Base-by-base conservation (phyloP, 1,139 yeast species). In the Candida frijolesensis region DNA sequence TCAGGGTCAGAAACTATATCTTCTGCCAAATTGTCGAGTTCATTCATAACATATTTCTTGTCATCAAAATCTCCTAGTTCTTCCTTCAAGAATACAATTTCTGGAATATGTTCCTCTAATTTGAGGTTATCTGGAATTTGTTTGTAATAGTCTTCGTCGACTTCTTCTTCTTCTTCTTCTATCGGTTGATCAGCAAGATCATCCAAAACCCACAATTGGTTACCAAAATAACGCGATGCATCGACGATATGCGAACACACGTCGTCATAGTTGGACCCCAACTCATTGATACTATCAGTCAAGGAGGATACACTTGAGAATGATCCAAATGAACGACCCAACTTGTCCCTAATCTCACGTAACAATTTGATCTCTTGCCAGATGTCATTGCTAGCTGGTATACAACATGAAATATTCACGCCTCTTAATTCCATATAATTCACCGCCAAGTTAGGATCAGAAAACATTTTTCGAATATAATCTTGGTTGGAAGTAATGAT, bases 351-450 rank as follows among this genome's bases (percentile, higher is more conserved):
- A 7, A 35, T 35, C 5, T 11, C 34, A 5, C 14, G 34, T 5
- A 30, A 10, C 11, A 12, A 12, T 12, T 30, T 6, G 9, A 22
- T 19, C 27, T 43, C 42, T 12, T 37, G 19, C 18, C 22, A 42
- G 11, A 42, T 25, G 11, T 38, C 44, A 29, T 32, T 27, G 11
- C 29, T 25, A 4, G 30, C 25, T 29, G 49, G 49, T 3, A 47
- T 18, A 16, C 18, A 18, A 14, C 15, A 12, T 18, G 30, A 43
- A 3, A 32, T 37, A 18, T 32, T 38, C n/a, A 11, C 9, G 22
- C 52, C 58, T 30, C 52, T 54, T 8, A 49, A 49, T 27, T 51
- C 47, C 47, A 54, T 51, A 15, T 55, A 53, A 22, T 48, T 54
- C 9, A 52, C 18, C 19, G 54, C 52, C 42, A 52, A 46, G n/a